Evolutionary conservation across 768 basidiomycete species (phyloP), one percentile per base, ranked within the genome.

Genomic region (Tylopilus intermedius): DNA sequence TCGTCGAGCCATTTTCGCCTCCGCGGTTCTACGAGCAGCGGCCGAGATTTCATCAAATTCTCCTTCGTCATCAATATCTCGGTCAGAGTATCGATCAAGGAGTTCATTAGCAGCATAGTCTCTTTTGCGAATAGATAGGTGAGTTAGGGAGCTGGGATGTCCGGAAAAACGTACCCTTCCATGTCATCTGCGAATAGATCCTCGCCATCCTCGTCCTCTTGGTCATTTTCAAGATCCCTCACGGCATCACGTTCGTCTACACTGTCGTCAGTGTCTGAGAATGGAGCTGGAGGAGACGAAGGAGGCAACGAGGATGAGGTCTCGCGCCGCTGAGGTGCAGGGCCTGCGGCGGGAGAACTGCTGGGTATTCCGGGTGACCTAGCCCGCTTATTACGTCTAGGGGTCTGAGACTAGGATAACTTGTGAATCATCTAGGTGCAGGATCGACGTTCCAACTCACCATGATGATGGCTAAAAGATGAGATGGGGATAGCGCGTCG

Each of bases 171-270:
- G 60, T 65, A 90, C 94, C 77, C 78, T 68, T 88, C 81, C 53
- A 90, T 69, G 46, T 74, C 76, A n/a, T 93, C 83, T 32, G 78
- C 89, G 68, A 94, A 97, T 40, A 99, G 81, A 72, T 98, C 95
- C 68, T 97, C 95, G 35, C 82, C 92, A 21, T 88, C 90, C n/a
- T 79, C 92, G 10, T 86, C 89, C 5, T 83, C 89, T 27, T 77
- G 80, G 3, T 79, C 86, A 47, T 83, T 84, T n/a, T 83, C 83
- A 13, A 81, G 71, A 61, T 87, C 82, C 50, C 67, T 73, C 4
- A 88, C 76, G 1, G 77, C 81, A 58, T 88, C 84, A 9, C 81
- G 79, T 54, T 89, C 88, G 38, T 85, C 84, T 35, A 87, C 50
- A 51, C 81, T 84, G 22, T 92, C 91, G 50, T 94, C 89, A 24